A percentile compares a stretch with the other conserved stretches of the same genome.
These are phyloP conservation scores for Geranomyces michiganensis DNA, from an alignment of 192 early-diverging fungal genomes.

Conservation along the genomic window DNA sequence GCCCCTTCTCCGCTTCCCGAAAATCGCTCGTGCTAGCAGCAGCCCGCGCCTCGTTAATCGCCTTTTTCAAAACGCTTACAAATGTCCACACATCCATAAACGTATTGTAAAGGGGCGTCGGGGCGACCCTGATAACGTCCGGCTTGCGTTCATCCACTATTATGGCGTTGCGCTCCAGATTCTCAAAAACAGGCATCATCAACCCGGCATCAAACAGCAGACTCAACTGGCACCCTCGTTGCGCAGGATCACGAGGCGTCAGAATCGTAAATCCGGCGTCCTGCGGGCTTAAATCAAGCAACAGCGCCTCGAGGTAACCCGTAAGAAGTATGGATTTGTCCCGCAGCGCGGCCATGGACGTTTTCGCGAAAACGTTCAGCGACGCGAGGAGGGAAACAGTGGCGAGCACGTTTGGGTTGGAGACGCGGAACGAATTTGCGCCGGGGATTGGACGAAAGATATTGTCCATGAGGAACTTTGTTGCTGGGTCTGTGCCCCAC, in stretches of 20 bases:
- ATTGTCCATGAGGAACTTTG: conserved; percentile 89
- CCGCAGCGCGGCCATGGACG: conserved; percentile 70
- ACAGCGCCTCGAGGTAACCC: conserved; percentile 78
- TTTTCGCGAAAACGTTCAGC: conserved; percentile 77
- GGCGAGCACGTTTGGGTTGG: conserved; percentile 84
- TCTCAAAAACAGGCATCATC: conserved; percentile 69
- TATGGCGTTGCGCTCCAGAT: conserved; percentile 64
- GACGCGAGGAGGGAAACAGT: conserved; percentile 74
- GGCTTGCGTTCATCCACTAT: conserved; percentile 90
- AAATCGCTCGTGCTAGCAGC: too few species aligned
- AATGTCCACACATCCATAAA: conserved; percentile 79
- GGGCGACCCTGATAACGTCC: conserved; percentile 87
- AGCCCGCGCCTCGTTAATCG: neutral
- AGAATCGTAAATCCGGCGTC: conserved; percentile 65
- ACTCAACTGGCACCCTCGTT: conserved; percentile 88
- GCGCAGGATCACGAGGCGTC: conserved; percentile 72
- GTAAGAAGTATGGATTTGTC: conserved; percentile 79
- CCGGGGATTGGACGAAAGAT: conserved; percentile 78
- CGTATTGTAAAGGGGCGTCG: conserved; percentile 87
- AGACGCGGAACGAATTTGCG: conserved; percentile 83
- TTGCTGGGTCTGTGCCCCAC: conserved; percentile 87
- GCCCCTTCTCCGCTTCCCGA: neutral
- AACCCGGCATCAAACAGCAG: conserved; percentile 60
- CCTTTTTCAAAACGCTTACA: conserved; percentile 58
- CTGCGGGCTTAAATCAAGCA: conserved; percentile 44